Evolutionary conservation across 2,329 filamentous ascomycete genomes (phyloP).

Genomic region (Claviceps sp.): DNA sequence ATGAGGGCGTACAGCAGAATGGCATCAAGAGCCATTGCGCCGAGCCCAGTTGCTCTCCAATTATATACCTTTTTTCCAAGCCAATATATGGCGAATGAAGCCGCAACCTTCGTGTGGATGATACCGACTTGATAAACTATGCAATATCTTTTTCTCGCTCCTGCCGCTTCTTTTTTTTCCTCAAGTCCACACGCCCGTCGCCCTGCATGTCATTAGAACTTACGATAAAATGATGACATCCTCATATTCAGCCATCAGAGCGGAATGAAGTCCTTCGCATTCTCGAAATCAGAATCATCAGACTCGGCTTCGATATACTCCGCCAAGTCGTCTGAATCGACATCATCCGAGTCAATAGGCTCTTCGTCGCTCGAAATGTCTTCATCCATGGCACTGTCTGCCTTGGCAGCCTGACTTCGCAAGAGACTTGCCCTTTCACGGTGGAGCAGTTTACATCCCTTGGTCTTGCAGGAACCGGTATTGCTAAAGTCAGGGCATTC

Average conservation of each 20-base stretch:
- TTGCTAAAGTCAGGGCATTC: slow-evolving; percentile 96
- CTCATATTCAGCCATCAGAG: slow-evolving; percentile 13
- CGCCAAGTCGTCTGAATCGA: slow-evolving; percentile 63
- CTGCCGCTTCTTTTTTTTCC: background rate
- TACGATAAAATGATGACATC: background rate
- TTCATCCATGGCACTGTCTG: slow-evolving; percentile 38
- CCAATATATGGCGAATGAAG: background rate
- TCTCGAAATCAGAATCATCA: slow-evolving; percentile 40
- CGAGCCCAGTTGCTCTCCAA: background rate
- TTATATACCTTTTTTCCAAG: background rate
- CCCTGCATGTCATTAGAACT: background rate
- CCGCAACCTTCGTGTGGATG: background rate
- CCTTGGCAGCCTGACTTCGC: slow-evolving; percentile 48
- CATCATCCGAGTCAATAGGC: slow-evolving; percentile 58
- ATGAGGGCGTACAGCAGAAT: background rate
- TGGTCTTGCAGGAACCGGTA: slow-evolving; percentile 66
- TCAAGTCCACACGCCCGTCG: background rate
- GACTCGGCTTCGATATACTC: slow-evolving; percentile 47
- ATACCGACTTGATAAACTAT: background rate
- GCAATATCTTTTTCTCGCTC: background rate
- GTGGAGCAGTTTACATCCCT: slow-evolving; percentile 75
- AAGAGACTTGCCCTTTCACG: slow-evolving; percentile 72
- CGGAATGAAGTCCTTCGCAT: slow-evolving; percentile 46
- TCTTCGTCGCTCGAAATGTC: slow-evolving; percentile 72
- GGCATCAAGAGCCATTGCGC: background rate